Evolutionary conservation across 495 filamentous ascomycete genomes (phyloP).

Genomic region (Penicillium fimorum): DNA sequence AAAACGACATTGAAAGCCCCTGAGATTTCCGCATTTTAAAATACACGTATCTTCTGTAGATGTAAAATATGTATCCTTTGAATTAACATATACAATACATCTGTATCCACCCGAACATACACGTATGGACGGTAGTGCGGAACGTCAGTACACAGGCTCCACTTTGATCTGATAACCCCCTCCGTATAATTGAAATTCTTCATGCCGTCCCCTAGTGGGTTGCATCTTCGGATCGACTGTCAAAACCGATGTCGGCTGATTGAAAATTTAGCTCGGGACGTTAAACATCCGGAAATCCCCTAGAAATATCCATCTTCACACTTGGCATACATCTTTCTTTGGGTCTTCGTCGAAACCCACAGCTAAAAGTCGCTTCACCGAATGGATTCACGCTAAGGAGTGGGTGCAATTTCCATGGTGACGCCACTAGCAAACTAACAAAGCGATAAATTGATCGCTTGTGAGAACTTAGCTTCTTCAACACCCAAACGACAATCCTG

Average conservation of each 20-base stretch:
- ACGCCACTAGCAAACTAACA: conserved; percentile 8
- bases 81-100: not conserved
- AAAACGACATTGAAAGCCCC: not conserved
- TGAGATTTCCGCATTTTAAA: not conserved
- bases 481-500: conserved; percentile 8
- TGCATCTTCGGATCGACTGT: conserved; percentile 1
- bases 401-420: conserved; percentile 9
- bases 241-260: conserved; percentile 14
- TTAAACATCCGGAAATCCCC: conserved; percentile 7
- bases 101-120: not conserved
- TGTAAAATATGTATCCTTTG: not conserved
- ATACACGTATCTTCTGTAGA: not conserved
- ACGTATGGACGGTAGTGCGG: conserved; percentile 1
- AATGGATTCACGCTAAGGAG: conserved; percentile 10
- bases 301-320: conserved; percentile 1
- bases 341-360: not conserved
- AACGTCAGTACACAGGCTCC: not conserved
- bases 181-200: conserved; percentile 9
- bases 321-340: not conserved
- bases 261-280: conserved; percentile 1
- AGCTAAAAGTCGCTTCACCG: conserved; percentile 1
- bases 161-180: conserved; percentile 15
- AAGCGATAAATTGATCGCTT: conserved; percentile 12
- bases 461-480: conserved; percentile 8
- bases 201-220: not conserved